Conservation (phyloP, 306 rosid species). For the Glycine tomentella region DNA sequence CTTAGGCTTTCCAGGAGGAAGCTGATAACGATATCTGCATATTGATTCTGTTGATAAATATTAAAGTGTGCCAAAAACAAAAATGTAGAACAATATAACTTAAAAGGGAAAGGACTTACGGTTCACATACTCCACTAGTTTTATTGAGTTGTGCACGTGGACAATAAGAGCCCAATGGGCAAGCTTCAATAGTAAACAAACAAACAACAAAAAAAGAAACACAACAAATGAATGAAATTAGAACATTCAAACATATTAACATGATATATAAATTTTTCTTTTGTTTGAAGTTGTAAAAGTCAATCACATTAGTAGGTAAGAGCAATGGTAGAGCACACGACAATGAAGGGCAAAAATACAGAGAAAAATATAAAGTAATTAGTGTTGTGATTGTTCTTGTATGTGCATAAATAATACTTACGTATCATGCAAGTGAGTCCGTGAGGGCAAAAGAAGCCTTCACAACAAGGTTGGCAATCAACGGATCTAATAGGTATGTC, state of each 20-base stretch:
- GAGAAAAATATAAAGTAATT: slow-evolving; percentile 10
- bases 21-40: slow-evolving; percentile 89
- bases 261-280: not conserved
- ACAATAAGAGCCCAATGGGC: slow-evolving; percentile 92
- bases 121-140: slow-evolving; percentile 73
- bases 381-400: slow-evolving; percentile 4
- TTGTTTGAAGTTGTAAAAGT: not conserved
- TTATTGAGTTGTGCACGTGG: slow-evolving; percentile 71
- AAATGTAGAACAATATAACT: slow-evolving; percentile 8
- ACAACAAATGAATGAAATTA: slow-evolving; percentile 36
- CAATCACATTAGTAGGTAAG: not conserved
- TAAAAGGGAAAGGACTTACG: slow-evolving; percentile 70
- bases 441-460: slow-evolving; percentile 97
- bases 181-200: slow-evolving; percentile 64
- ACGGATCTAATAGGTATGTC: slow-evolving; percentile 70
- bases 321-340: not conserved
- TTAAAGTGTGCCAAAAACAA: slow-evolving; percentile 55
- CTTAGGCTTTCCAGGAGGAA: slow-evolving; percentile 77
- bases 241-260: slow-evolving; percentile 24
- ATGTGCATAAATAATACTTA: slow-evolving; percentile 63
- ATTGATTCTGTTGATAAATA: slow-evolving; percentile 71
- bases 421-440: slow-evolving; percentile 98
- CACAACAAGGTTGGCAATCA: slow-evolving; percentile 82
- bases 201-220: too few species aligned
- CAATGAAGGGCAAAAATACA: not conserved